These are phyloP conservation scores for Venturia pyrina DNA, from an alignment of 2,329 filamentous ascomycete species.

Conservation along the genomic window DNA sequence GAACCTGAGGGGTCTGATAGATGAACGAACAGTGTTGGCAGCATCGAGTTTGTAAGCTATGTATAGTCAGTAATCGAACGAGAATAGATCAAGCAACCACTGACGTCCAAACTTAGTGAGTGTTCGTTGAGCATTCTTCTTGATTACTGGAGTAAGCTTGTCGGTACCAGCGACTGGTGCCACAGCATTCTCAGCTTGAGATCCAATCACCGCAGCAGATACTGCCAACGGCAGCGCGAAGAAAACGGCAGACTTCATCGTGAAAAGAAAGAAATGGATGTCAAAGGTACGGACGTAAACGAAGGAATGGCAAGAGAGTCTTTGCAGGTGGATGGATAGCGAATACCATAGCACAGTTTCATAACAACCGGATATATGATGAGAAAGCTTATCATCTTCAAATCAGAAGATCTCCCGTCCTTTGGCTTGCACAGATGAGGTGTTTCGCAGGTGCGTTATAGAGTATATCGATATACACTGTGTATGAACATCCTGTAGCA, in stretches of 20 bases:
- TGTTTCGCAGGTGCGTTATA: not conserved
- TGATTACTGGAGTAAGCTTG: conserved; percentile 6
- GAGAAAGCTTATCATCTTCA: not conserved
- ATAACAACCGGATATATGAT: not conserved
- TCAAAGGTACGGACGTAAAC: not conserved
- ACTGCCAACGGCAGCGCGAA: conserved; percentile 9
- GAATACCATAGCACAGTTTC: not conserved
- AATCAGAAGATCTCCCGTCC: not conserved
- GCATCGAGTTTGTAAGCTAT: not conserved
- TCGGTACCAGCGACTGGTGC: conserved; percentile 1
- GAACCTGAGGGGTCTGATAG: not conserved
- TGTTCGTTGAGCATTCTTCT: conserved; percentile 4
- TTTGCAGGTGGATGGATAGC: not conserved
- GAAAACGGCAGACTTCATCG: conserved; percentile 6
- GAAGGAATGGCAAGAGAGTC: not conserved
- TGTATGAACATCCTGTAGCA: not conserved
- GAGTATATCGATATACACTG: not conserved
- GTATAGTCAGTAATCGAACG: not conserved
- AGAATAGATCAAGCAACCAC: not conserved
- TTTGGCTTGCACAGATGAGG: not conserved
- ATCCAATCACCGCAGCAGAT: conserved; percentile 4
- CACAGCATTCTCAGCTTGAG: not conserved
- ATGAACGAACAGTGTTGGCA: not conserved
- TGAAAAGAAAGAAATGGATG: not conserved
- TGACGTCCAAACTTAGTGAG: conserved; percentile 11